phyloP scores from a whole-genome alignment of 1,139 yeast species.

The Hansenula sp. region DNA sequence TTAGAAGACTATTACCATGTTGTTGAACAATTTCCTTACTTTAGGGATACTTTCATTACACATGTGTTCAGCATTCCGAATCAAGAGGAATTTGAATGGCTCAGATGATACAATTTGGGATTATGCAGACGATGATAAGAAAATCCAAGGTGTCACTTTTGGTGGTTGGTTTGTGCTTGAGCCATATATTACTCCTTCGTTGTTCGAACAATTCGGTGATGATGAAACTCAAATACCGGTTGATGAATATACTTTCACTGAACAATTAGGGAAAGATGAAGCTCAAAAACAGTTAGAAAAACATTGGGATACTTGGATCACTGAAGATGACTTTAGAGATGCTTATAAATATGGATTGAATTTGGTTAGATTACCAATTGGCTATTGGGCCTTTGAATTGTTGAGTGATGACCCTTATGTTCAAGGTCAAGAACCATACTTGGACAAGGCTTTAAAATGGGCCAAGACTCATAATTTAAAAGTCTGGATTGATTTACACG shows the following conservation, averaged over 20 bases:
- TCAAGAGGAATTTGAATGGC: neutral
- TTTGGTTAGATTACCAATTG: conserved; percentile 61
- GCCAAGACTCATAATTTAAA: conserved; percentile 43
- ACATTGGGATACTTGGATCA: conserved; percentile 55
- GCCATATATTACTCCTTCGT: conserved; percentile 62
- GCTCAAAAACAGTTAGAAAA: conserved; percentile 38
- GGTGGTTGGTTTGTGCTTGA: conserved; percentile 70
- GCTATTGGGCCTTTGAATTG: conserved; percentile 62
- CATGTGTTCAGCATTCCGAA: neutral
- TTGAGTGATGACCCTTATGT: conserved; percentile 54
- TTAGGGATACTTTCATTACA: neutral
- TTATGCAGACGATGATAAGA: conserved; percentile 10
- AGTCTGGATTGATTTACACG: conserved; percentile 64
- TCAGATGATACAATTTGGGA: conserved; percentile 12
- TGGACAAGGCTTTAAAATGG: conserved; percentile 56
- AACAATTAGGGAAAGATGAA: conserved; percentile 41
- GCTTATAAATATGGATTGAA: conserved; percentile 51
- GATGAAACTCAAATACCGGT: conserved; percentile 38
- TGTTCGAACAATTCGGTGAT: conserved; percentile 37
- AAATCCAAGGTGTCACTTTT: conserved; percentile 44
- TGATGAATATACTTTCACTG: conserved; percentile 55
- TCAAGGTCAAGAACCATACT: conserved; percentile 44
- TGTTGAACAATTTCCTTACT: neutral
- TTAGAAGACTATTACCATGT: neutral
- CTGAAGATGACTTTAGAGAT: conserved; percentile 47